Evolutionary conservation across 306 rosid genomes (phyloP).

Genomic region (Canavalia ensiformis): DNA sequence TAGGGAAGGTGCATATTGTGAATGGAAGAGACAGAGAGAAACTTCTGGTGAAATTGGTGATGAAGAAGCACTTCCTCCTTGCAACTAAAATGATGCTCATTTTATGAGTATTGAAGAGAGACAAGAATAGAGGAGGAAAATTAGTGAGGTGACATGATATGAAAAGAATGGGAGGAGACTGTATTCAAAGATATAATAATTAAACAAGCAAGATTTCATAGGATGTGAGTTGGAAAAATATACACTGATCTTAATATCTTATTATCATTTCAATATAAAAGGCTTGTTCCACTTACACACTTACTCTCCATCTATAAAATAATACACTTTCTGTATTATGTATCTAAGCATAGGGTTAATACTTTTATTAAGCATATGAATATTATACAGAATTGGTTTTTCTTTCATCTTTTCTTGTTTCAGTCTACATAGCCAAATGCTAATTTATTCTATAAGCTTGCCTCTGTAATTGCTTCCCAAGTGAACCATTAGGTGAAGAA

Average conservation of each 20-base stretch:
- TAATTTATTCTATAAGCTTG: slow-evolving; percentile 26
- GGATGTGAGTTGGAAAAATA: not conserved
- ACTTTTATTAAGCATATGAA: not conserved
- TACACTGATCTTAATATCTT: not conserved
- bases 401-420: slow-evolving; percentile 11
- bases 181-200: slow-evolving; percentile 66
- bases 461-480: not conserved
- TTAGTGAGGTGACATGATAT: slow-evolving; percentile 57
- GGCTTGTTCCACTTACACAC: not conserved
- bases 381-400: slow-evolving; percentile 22
- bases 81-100: slow-evolving; percentile 48
- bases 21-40: slow-evolving; percentile 42
- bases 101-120: slow-evolving; percentile 58
- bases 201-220: not conserved
- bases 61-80: slow-evolving; percentile 45
- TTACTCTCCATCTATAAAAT: not conserved
- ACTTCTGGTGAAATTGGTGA: slow-evolving; percentile 52
- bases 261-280: not conserved
- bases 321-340: not conserved
- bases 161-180: slow-evolving; percentile 67
- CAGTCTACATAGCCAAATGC: not conserved
- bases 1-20: not conserved
- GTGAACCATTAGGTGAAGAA: not conserved
- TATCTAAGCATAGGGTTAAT: not conserved
- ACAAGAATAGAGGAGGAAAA: slow-evolving; percentile 66